Evolutionary conservation across 129 eudicot genomes (phyloP), one percentile per base, ranked within the genome.

Genomic region (Scalesia atractyloides): DNA sequence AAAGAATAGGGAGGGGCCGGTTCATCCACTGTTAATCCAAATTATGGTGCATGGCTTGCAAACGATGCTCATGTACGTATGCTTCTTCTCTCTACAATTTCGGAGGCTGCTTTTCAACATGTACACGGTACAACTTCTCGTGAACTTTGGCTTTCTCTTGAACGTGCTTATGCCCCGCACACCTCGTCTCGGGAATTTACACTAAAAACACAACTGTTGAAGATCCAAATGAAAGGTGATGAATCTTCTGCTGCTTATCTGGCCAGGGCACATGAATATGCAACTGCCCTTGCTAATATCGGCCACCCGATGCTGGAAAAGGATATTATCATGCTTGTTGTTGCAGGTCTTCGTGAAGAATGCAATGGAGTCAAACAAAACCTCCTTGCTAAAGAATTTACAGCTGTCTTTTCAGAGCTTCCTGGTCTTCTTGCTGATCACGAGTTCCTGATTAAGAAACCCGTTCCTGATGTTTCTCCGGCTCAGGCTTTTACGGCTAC

Each of bases 331-430:
- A 63, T 63, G 68, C 48, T 43, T n/a, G 26, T 46, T 41, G n/a
- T 65, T 39, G 30, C 69, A 39, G 50, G 51, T 10, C 69, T 60
- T 30, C 66, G 20, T 4, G 66, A 62, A 0, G 67, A 62, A 15
- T 62, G 34, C 4, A 62, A 62, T 15, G 47, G 47, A 5, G 9
- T 62, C 22, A 62, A 62, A 36, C 15, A 19, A 7, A 19, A 12
- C 13, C 34, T 57, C 14, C 15, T 57, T 20, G 8, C 63, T 7
- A 9, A 37, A 57, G 34, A 57, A 57, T 57, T 57, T 13, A 18
- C 63, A 19, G 63, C 46, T 3, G 46, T 41, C 9, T 41, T 41
- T 41, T 24, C 30, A 24, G 30, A 24, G 30, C 30, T 24, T 24
- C 30, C 30, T 24, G 30, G 30, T 24, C 30, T 24, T 24, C 30